A percentile compares a stretch with the other conserved stretches of the same genome.
Evolutionary conservation across 805 yeast genomes (phyloP).

Genomic region (Debaryomyces tyrocola): DNA sequence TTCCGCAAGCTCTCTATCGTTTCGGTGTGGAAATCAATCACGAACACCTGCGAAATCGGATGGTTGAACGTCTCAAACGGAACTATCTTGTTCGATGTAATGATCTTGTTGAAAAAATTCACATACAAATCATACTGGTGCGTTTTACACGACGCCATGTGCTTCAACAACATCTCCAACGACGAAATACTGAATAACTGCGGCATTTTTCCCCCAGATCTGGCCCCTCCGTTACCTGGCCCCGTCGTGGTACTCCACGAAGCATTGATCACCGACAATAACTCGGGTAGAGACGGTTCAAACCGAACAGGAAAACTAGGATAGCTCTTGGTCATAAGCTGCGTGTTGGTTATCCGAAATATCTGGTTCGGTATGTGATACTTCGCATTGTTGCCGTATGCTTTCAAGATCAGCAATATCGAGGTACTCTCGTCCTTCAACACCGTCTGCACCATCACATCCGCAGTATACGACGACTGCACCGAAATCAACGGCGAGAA

Average conservation of each 20-base stretch:
- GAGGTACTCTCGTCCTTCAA: slow-evolving; percentile 39
- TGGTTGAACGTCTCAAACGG: slow-evolving; percentile 87
- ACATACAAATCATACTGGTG: slow-evolving; percentile 45
- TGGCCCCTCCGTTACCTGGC: slow-evolving; percentile 16
- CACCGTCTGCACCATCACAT: slow-evolving; percentile 39
- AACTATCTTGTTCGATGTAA: slow-evolving; percentile 59
- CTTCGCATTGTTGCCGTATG: slow-evolving; percentile 55
- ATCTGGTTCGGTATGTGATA: slow-evolving; percentile 41
- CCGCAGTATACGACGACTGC: slow-evolving; percentile 47
- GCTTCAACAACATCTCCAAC: slow-evolving; percentile 29
- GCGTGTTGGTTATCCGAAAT: slow-evolving; percentile 52
- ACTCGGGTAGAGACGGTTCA: slow-evolving; percentile 40
- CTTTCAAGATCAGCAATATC: slow-evolving; percentile 48
- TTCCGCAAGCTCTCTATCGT: slow-evolving; percentile 56
- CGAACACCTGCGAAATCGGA: slow-evolving; percentile 75
- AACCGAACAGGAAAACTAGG: slow-evolving; percentile 62
- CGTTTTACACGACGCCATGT: slow-evolving; percentile 4
- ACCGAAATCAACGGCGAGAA: slow-evolving; percentile 55
- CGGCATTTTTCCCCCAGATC: slow-evolving; percentile 9
- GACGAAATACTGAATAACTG: slow-evolving; percentile 41
- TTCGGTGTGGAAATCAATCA: slow-evolving; percentile 55
- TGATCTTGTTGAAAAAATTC: slow-evolving; percentile 55
- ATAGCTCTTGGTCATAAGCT: slow-evolving; percentile 46
- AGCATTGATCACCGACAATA: slow-evolving; percentile 30
- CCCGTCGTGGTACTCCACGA: slow-evolving; percentile 1